Base-by-base conservation (phyloP, 2,329 filamentous ascomycete species). In the Intubia oerlemansii region DNA sequence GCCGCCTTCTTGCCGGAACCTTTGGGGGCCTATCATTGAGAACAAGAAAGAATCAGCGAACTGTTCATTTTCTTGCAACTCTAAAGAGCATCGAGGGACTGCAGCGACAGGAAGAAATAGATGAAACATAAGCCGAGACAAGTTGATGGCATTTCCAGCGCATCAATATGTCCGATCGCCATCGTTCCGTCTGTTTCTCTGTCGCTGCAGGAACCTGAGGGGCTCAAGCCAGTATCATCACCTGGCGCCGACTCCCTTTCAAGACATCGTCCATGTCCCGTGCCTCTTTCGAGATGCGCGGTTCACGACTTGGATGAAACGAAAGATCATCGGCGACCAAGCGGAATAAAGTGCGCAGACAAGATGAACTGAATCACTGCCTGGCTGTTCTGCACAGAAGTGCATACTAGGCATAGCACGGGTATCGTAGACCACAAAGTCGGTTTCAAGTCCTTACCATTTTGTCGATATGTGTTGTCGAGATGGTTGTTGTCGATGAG, bases 11-110 rank as follows among this genome's bases (percentile, higher is more conserved):
- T 95, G 68, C 82, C 82, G 52, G 66, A 55, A 26, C 29, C 34
- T 67, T 95, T 98, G 56, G 85, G 79, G 77, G 88, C 81, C 88
- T 95, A 66, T 95, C 84, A 95, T 95, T 88, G 85, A 95, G 85
- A 81, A 90, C 84, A 90, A 78, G n/a, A 91, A 81, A 88, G 77
- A 63, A 81, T 91, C 78, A 93, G 82, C 76, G 67, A 64, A 70
- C 68, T 73, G 64, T 20, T 56, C 52, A 65, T 78, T 75, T 37
- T 75, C 70, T 70, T 34, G 76, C 59, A 77, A 76, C 81, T 91
- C 81, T 90, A 90, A 61, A 74, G 80, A 88, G 76, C 65, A 21
- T 32, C 55, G 27, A 30, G 17, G n/a, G n/a, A n/a, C n/a, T n/a
- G n/a, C n/a, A n/a, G n/a, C n/a, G n/a, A n/a, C n/a, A n/a, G n/a